Evolutionary conservation across 2,329 filamentous ascomycete genomes (phyloP).

Genomic region (Venturia carpophila): DNA sequence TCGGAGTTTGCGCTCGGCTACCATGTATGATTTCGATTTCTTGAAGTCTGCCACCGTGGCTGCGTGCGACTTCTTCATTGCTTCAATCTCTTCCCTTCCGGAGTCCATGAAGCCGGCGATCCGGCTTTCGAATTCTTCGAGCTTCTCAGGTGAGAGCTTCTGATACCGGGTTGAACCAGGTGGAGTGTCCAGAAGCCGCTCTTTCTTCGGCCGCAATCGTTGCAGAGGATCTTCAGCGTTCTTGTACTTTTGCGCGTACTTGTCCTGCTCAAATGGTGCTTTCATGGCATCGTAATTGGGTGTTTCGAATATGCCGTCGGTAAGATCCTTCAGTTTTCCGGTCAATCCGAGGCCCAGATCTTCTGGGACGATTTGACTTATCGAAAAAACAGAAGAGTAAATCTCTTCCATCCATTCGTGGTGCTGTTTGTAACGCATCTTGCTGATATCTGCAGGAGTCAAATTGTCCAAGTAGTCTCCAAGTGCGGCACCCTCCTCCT

Average conservation of each 20-base stretch:
- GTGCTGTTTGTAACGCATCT: constrained; percentile 82
- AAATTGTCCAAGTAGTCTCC: constrained; percentile 87
- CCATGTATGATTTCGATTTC: constrained; percentile 59
- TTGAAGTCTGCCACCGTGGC: constrained; percentile 67
- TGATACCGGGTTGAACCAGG: constrained; percentile 37
- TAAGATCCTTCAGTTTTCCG: constrained; percentile 73
- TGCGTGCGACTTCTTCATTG: constrained; percentile 72
- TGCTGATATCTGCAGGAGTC: constrained; percentile 81
- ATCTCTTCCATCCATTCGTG: constrained; percentile 99
- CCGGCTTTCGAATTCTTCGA: constrained; percentile 75
- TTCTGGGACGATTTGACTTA: constrained; percentile 75
- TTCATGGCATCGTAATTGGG: constrained; percentile 26
- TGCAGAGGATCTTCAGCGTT: constrained; percentile 26
- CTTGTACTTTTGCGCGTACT: constrained; percentile 20
- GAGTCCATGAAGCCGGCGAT: constrained; percentile 64
- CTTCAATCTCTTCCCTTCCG: constrained; percentile 73
- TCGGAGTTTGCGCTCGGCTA: constrained; percentile 64
- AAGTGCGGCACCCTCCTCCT: constrained; percentile 80
- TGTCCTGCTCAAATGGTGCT: constrained; percentile 11
- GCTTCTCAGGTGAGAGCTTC: constrained; percentile 64
- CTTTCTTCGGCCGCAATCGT: constrained; percentile 19
- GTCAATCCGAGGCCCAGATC: constrained; percentile 73
- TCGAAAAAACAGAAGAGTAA: constrained; percentile 79
- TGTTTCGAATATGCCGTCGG: constrained; percentile 73
- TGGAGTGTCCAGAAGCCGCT: constrained; percentile 3